Evolutionary conservation across 2,329 filamentous ascomycete species (phyloP).

Genomic region (Alternaria arborescens): DNA sequence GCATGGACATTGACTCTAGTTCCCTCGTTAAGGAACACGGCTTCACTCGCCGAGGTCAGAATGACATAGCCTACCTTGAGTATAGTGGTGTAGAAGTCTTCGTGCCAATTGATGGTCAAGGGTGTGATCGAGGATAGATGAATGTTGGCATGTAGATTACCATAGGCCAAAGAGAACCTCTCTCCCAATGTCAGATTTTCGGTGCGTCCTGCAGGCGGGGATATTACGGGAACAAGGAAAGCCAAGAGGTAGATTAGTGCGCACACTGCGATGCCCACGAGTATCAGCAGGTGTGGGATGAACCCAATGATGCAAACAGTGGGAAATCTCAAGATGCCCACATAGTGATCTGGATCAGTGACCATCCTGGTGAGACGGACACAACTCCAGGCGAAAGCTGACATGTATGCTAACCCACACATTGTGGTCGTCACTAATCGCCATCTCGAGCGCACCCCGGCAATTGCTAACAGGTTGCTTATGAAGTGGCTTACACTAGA

Average conservation of each 20-base stretch:
- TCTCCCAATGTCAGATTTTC: conserved; percentile 61
- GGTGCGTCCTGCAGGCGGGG: conserved; percentile 63
- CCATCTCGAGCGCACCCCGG: conserved; percentile 79
- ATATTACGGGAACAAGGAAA: conserved; percentile 76
- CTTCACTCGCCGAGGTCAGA: conserved; percentile 92
- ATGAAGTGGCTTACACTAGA: conserved; percentile 88
- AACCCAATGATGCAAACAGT: conserved; percentile 96
- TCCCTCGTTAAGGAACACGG: conserved; percentile 94
- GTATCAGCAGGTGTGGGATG: conserved; percentile 88
- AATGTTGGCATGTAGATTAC: conserved; percentile 91
- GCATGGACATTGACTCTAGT: conserved; percentile 74
- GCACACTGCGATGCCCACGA: conserved; percentile 80
- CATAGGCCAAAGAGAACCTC: conserved; percentile 75
- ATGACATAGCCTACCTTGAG: conserved; percentile 86
- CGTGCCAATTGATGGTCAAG: conserved; percentile 81
- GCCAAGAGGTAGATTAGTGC: conserved; percentile 79
- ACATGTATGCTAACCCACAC: conserved; percentile 92
- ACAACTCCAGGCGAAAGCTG: conserved; percentile 80
- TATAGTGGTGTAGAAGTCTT: conserved; percentile 95
- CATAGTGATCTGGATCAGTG: conserved; percentile 58
- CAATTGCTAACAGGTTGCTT: conserved; percentile 82
- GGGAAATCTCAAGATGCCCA: conserved; percentile 83
- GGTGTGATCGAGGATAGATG: conserved; percentile 73
- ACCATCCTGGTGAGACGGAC: conserved; percentile 50
- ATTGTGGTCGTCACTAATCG: conserved; percentile 87